Evolutionary conservation across 2,329 filamentous ascomycete species (phyloP).

Genomic region (Didymella pinodella): DNA sequence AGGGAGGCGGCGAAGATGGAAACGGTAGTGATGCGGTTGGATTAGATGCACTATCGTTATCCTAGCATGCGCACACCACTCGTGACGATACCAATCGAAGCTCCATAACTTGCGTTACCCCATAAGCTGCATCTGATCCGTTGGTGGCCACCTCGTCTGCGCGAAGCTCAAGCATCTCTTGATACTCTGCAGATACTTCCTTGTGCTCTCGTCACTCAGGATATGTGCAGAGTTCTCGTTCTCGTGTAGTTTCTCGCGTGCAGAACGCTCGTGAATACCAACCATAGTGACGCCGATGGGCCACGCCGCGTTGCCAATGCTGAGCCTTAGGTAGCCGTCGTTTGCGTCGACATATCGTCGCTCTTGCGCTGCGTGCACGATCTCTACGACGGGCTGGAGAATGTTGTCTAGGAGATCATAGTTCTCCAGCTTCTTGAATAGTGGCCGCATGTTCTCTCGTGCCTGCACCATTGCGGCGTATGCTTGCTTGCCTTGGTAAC

Average conservation of each 20-base stretch:
- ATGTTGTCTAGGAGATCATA: slow-evolving; percentile 80
- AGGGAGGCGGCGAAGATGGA: neutral
- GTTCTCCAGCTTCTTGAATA: slow-evolving; percentile 90
- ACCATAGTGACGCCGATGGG: slow-evolving; percentile 99
- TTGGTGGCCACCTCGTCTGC: slow-evolving; percentile 94
- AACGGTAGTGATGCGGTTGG: neutral
- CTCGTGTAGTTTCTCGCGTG: slow-evolving; percentile 92
- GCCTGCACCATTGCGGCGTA: slow-evolving; percentile 86
- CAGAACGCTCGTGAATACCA: slow-evolving; percentile 96
- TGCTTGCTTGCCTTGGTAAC: slow-evolving; percentile 81
- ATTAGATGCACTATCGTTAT: neutral
- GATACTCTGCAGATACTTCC: slow-evolving; percentile 97
- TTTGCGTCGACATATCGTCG: slow-evolving; percentile 95
- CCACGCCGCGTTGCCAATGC: slow-evolving; percentile 97
- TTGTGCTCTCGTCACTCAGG: slow-evolving; percentile 93
- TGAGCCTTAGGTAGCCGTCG: slow-evolving; percentile 89
- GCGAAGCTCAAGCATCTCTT: slow-evolving; percentile 96
- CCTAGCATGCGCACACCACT: neutral
- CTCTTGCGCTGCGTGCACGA: slow-evolving; percentile 88
- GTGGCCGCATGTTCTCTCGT: slow-evolving; percentile 83
- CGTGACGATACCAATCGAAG: neutral
- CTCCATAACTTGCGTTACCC: slow-evolving; percentile 60
- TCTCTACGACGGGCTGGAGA: slow-evolving; percentile 84
- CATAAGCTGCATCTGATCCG: slow-evolving; percentile 94
- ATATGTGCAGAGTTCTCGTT: slow-evolving; percentile 85